Evolutionary conservation across 768 basidiomycete species (phyloP), one percentile per base, ranked within the genome.

Genomic region (Gloeopeniophorella convolvens): DNA sequence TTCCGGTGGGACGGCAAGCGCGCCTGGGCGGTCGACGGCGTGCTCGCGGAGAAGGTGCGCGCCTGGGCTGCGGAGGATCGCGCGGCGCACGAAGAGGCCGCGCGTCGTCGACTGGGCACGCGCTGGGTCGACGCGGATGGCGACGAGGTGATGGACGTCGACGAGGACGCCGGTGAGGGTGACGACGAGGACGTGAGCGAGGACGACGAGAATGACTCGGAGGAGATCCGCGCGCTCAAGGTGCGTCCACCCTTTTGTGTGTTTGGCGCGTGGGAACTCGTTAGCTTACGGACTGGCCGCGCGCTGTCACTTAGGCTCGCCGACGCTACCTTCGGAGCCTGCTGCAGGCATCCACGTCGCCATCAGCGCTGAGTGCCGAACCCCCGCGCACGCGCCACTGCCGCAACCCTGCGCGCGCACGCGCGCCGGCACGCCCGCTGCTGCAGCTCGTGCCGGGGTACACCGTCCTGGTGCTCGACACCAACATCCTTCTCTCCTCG

Each of bases 401-500:
- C n/a, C n/a, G n/a, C n/a, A n/a, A n/a, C n/a, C n/a, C n/a, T n/a
- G n/a, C n/a, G n/a, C n/a, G n/a, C n/a, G n/a, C n/a, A n/a, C n/a
- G n/a, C n/a, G n/a, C n/a, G n/a, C n/a, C n/a, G n/a, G 62, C 65
- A 5, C 74, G 66, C 12, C 68, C 74, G 11, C 66, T 68, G 8
- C 64, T 88, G 15, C 69, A 71, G 41, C 77, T 91, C 57, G 70
- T 88, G 5, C 76, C 89, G 3, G 95, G 95, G 2, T 96, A 92
- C 67, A 91, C 91, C 10, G 73, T 86, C 37, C 83, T 99, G 50
- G 84, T 99, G 24, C 72, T 95, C 61, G 95, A 98, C 67, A 97
- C 95, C 41, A 98, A 98, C 69, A 89, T 97, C 48, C 72, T 99
- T 0, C 76, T 98, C 13, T 86, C 89, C 0, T 91, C 90, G 0